Base-by-base conservation (phyloP, 148 eudicot species). In the Persicaria tinctoria region DNA sequence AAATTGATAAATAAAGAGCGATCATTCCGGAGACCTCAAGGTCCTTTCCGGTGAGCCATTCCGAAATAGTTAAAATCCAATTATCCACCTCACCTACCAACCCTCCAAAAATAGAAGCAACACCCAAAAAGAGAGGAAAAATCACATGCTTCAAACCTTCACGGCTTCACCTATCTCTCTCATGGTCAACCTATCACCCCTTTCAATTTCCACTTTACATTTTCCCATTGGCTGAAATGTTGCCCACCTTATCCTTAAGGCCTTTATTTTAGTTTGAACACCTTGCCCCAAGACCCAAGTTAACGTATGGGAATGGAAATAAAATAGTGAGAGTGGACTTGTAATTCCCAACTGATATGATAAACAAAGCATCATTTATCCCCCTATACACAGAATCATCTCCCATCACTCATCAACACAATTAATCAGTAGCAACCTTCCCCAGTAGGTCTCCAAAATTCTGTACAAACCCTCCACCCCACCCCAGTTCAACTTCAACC, bases 171-270 rank as follows among this genome's bases (percentile, higher is more conserved):
- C 70, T 66, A 66, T 66, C 70, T 66, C 46, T 46, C 48, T 44
- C 9, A 41, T 8, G 44, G 70, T 66, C 70, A 66, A 66, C 70
- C 12, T 66, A 66, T 66, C 70, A 59, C 27, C 64, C 14, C 41
- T 32, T 32, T 32, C 0, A 32, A 57, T 17, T 57, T 27, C 63
- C 20, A 23, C 20, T 57, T 57, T 57, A 27, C 63, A 18, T 17
- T 57, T 57, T 57, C 63, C 47, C 48, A 66, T 66, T 66, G 70
- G 70, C 46, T 66, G 70, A 41, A 47, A 66, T 66, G 70, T 5
- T 38, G 14, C n/a, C 47, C 8, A 66, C 46, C 70, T 66, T 66
- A 66, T 66, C 70, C 70, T 44, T 60, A 41, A 60, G 20, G 27
- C 9, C 10, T 60, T 41, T 23, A 41, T 20, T 20, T 20, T 20